These are phyloP conservation scores for Wickerhamiella kurtzmanii DNA, from an alignment of 805 yeast species.

Conservation along the genomic window DNA sequence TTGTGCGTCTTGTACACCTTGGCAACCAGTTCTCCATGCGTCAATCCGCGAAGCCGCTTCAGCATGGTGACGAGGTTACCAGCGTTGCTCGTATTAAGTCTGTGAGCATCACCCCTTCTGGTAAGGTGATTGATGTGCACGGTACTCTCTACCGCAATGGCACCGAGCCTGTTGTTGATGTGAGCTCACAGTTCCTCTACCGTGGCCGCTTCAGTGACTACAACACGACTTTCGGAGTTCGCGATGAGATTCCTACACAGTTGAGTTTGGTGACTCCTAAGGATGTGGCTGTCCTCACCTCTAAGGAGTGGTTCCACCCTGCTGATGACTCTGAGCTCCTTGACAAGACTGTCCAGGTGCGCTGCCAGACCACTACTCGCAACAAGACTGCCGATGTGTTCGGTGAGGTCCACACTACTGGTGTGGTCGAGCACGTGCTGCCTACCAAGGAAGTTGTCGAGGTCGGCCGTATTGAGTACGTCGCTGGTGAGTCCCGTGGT, in stretches of 20 bases:
- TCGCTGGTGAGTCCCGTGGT: conserved; percentile 87
- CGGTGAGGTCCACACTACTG: conserved; percentile 69
- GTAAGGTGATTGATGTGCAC: conserved; percentile 89
- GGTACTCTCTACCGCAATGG: conserved; percentile 69
- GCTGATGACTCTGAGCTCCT: conserved; percentile 50
- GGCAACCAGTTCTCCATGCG: conserved; percentile 88
- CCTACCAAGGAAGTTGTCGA: conserved; percentile 82
- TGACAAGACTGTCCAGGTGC: conserved; percentile 71
- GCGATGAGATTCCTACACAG: conserved; percentile 76
- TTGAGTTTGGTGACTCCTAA: conserved; percentile 57
- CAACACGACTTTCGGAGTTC: conserved; percentile 83
- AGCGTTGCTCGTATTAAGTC: conserved; percentile 77
- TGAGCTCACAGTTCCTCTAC: conserved; percentile 88
- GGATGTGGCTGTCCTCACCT: conserved; percentile 83
- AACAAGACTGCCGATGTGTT: conserved; percentile 65
- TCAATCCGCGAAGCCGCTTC: conserved; percentile 81
- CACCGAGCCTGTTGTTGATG: conserved; percentile 76
- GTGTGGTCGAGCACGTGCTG: conserved; percentile 74
- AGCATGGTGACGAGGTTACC: conserved; percentile 73
- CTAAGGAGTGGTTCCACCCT: conserved; percentile 96
- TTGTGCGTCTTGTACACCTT: conserved; percentile 83
- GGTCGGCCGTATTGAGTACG: conserved; percentile 72
- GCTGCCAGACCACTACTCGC: conserved; percentile 72
- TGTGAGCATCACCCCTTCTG: conserved; percentile 80
- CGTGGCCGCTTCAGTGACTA: conserved; percentile 83